These are phyloP conservation scores for Phyllosticta paracitricarpa DNA, from an alignment of 2,329 filamentous ascomycete species.

Conservation along the genomic window DNA sequence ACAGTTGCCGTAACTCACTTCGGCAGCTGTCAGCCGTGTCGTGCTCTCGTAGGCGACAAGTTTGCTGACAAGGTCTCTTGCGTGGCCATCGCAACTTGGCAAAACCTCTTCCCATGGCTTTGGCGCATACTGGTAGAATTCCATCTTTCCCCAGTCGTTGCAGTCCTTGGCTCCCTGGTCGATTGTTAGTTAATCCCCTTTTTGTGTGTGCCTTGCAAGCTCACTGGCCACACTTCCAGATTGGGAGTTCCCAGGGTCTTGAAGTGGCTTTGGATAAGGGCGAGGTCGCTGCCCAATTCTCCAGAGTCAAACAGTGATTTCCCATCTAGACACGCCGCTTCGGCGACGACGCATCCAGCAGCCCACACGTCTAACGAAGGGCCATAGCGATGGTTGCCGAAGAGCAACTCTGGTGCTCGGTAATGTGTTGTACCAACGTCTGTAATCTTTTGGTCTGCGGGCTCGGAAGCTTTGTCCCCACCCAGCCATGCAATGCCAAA, in stretches of 20 bases:
- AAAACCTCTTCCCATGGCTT: conserved; percentile 62
- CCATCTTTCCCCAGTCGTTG: conserved; percentile 77
- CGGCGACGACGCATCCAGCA: conserved; percentile 72
- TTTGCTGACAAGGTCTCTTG: conserved; percentile 54
- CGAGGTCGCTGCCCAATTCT: conserved; percentile 84
- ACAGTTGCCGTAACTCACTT: conserved; percentile 36
- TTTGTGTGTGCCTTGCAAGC: conserved; percentile 15
- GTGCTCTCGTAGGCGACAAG: conserved; percentile 66
- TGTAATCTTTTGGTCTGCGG: conserved; percentile 61
- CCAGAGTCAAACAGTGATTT: conserved; percentile 72
- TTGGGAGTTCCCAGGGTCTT: conserved; percentile 82
- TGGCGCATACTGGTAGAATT: conserved; percentile 66
- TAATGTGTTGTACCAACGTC: conserved; percentile 93
- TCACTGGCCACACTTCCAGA: conserved; percentile 67
- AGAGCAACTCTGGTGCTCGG: conserved; percentile 79
- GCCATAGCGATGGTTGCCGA: conserved; percentile 68
- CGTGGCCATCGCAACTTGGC: conserved; percentile 45
- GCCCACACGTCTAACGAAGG: conserved; percentile 79
- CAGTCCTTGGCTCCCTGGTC: conserved; percentile 52
- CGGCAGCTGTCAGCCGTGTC: conserved; percentile 54
- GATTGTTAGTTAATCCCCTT: conserved; percentile 10
- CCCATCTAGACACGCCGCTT: conserved; percentile 50
- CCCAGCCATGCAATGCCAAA: conserved; percentile 88
- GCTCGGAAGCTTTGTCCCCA: conserved; percentile 48
- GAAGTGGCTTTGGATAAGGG: conserved; percentile 86